A percentile compares a stretch with the other conserved stretches of the same genome.
Conservation (phyloP, 2,329 filamentous ascomycete genomes). For the Penicillium decumbens region DNA sequence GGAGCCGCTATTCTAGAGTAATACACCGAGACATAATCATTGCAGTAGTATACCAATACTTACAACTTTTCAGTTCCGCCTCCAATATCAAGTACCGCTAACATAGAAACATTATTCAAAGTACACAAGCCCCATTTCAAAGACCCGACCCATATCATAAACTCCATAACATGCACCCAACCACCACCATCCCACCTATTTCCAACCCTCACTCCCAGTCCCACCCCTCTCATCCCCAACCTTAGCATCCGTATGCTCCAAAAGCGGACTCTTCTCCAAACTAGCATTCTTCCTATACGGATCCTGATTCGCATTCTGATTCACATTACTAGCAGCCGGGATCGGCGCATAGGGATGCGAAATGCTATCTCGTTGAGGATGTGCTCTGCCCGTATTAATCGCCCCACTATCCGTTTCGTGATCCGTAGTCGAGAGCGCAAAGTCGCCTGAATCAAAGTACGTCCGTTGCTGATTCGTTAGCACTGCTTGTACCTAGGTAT, state of each 20-base stretch:
- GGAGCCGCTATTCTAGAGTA: no score
- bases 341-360: slow-evolving; percentile 27
- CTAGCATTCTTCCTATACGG: slow-evolving; percentile 10
- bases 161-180: no score
- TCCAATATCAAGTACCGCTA: no score
- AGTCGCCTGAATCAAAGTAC: slow-evolving; percentile 32
- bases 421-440: slow-evolving; percentile 24
- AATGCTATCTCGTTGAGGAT: slow-evolving; percentile 27
- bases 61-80: no score
- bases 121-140: no score
- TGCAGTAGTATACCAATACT: no score
- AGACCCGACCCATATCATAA: no score
- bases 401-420: slow-evolving; percentile 21
- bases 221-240: background rate
- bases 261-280: slow-evolving; percentile 17
- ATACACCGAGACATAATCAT: no score
- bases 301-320: slow-evolving; percentile 22
- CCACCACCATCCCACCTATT: no score
- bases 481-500: background rate
- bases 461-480: slow-evolving; percentile 23
- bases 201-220: background rate
- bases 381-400: slow-evolving; percentile 22
- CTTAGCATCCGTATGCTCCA: slow-evolving; percentile 10
- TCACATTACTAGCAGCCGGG: slow-evolving; percentile 23
- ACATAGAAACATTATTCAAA: no score